These are phyloP conservation scores for Linum usitatissimum DNA, from an alignment of 345 rosid species.

Conservation along the genomic window DNA sequence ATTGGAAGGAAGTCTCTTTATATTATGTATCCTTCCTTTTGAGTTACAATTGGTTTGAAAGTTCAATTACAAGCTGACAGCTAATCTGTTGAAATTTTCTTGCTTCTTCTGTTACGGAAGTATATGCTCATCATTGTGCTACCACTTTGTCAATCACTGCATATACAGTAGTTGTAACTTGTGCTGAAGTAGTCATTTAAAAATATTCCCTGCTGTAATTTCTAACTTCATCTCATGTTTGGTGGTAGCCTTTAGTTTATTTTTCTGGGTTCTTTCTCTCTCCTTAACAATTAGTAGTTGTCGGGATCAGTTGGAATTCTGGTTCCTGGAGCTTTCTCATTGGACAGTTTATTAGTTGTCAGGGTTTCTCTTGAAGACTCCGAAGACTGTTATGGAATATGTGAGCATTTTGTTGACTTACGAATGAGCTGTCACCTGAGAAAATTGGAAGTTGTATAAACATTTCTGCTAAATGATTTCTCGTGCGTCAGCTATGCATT, in stretches of 20 bases:
- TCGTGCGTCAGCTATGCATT: too few relatives aligned
- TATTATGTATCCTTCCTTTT: not conserved
- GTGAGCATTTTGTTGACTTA: conserved; percentile 9
- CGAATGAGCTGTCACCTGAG: conserved; percentile 2
- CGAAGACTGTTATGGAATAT: conserved; percentile 9
- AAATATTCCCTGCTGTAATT: not conserved
- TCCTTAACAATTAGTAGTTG: conserved; percentile 29
- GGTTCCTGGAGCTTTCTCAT: conserved; percentile 15
- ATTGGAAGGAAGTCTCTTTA: too few relatives aligned
- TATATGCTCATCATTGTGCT: not conserved
- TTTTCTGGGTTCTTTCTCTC: conserved; percentile 13
- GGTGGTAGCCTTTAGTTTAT: not conserved
- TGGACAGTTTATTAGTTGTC: conserved; percentile 18
- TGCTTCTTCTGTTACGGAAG: not conserved
- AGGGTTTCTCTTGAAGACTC: conserved; percentile 18
- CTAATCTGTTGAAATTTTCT: not conserved
- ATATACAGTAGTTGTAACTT: not conserved
- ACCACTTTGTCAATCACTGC: not conserved
- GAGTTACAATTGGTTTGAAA: not conserved
- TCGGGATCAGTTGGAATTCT: conserved; percentile 4
- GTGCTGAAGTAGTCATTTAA: conserved; percentile 4
- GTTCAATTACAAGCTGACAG: not conserved
- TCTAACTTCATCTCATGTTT: not conserved
- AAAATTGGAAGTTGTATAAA: conserved; percentile 4
- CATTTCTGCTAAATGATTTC: not conserved